Evolutionary conservation across 306 rosid genomes (phyloP), one percentile per base, ranked within the genome.

Genomic region (Cicer yamashitae): DNA sequence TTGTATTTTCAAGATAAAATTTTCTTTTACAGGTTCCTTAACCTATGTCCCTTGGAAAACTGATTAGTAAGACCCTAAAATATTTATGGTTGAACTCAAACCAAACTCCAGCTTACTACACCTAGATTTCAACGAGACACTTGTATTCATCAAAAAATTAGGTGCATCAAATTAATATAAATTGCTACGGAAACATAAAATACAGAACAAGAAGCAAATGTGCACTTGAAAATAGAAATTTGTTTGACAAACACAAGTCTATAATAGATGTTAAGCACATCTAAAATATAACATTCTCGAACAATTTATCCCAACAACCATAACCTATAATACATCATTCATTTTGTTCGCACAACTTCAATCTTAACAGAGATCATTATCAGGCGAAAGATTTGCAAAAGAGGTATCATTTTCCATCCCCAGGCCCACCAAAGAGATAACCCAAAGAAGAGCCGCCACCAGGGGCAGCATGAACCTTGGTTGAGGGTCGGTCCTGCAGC

Each of bases 381-480:
- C 68, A 59, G 58, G 83, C 77, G 71, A 69, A 82, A 57, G 84
- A 80, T 85, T 82, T 67, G 44, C 88, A 77, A 71, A 73, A 56
- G 70, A 63, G 46, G 38, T 61, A 70, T 94, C 86, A 94, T 60
- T 94, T 91, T 65, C 88, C 89, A 30, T 80, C 88, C 17, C 88
- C 85, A 18, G 82, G 91, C 1, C 89, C 88, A 57, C 88, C 98
- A 77, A 94, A 94, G 82, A 94, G 96, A 77, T 94, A 94, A 73
- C 88, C 96, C 82, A 94, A 81, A 59, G 98, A 94, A 58, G 98
- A 94, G 65, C 97, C 97, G 43, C 98, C 98, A 25, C 98, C 97
- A 7, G 98, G 98, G 56, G 97, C 97, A 77, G 98, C 76, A 54
- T 94, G 98, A 61, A 94, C 97, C 86, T 94, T 94, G 82, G 98